Conservation (phyloP, 106 monocot species). For the Dioscorea dumetorum region DNA sequence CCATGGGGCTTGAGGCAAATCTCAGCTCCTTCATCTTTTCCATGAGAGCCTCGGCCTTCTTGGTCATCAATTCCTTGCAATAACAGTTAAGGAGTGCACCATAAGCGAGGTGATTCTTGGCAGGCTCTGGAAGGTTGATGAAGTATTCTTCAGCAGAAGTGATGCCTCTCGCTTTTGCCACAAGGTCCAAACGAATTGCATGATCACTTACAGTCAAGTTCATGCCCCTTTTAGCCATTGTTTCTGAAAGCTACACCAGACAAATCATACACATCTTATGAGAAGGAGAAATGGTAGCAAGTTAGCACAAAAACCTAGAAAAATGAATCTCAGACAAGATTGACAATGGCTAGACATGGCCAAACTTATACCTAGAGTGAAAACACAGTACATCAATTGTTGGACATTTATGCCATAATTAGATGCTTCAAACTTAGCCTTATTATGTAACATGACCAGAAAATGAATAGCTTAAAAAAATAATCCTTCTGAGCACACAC, state of each 20-base stretch:
- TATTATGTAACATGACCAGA: too few species aligned
- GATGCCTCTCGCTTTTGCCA: slow-evolving; percentile 74
- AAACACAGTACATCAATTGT: too few species aligned
- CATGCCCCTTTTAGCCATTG: slow-evolving; percentile 87
- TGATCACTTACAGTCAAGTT: slow-evolving; percentile 74
- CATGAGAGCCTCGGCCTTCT: slow-evolving; percentile 85
- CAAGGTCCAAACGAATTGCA: slow-evolving; percentile 83
- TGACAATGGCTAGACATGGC: background rate
- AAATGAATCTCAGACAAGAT: background rate
- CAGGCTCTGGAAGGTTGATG: slow-evolving; percentile 70
- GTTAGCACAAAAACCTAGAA: background rate
- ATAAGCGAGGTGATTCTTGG: slow-evolving; percentile 77
- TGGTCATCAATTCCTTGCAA: slow-evolving; percentile 82
- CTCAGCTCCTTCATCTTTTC: slow-evolving; percentile 88
- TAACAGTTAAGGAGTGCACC: slow-evolving; percentile 93
- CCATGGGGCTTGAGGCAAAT: slow-evolving; percentile 63
- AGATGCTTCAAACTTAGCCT: too few species aligned
- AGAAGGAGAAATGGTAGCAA: background rate
- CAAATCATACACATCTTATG: background rate
- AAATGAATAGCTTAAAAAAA: too few species aligned
- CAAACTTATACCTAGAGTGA: too few species aligned
- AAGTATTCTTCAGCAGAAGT: slow-evolving; percentile 83
- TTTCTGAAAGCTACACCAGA: slow-evolving; percentile 72
- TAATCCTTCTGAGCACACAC: too few species aligned
- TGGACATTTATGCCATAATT: too few species aligned